Evolutionary conservation across 331 rosid genomes (phyloP), one percentile per base, ranked within the genome.

Genomic region (Quercus lobata): DNA sequence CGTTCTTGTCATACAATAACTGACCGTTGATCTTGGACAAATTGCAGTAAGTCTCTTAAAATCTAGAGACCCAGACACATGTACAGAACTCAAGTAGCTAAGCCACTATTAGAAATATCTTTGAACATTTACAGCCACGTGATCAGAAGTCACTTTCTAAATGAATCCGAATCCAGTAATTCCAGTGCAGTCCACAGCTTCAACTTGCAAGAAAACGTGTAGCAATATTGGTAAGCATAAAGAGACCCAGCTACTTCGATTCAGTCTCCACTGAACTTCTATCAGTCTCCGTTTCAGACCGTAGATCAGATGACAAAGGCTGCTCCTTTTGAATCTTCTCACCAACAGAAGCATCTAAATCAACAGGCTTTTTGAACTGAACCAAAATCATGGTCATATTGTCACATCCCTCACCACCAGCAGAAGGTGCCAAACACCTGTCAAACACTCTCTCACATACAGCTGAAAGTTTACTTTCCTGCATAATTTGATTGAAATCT

Each of bases 351-450:
- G 88, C 78, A 73, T 34, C 52, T 34, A 83, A 69, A 77, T 27
- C 70, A 49, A 53, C 76, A 41, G 88, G 88, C 61, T 79, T 84
- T 84, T 90, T 90, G 75, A 96, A 90, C 90, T 90, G 99, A 90
- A 96, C 86, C 90, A 96, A 84, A 84, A 96, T 91, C 99, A 96
- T 93, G 76, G 97, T 96, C 99, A 91, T 96, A 86, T 96, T 96
- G 84, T 96, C 99, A 68, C 97, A 96, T 44, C 99, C 99, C 89
- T 91, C 92, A 15, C 98, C 90, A 35, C 97, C 97, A 65, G 96
- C 90, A 6, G 94, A 78, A 16, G 98, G 99, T 52, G 99, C 99
- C 90, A 96, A 88, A 86, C 99, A 91, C 86, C 90, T 84, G 57
- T 96, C 98, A 72, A 93, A 91, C 44, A 96, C 99, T 84, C 82